Evolutionary conservation across 2,329 filamentous ascomycete genomes (phyloP), one percentile per base, ranked within the genome.

Genomic region (Fusarium sp.): DNA sequence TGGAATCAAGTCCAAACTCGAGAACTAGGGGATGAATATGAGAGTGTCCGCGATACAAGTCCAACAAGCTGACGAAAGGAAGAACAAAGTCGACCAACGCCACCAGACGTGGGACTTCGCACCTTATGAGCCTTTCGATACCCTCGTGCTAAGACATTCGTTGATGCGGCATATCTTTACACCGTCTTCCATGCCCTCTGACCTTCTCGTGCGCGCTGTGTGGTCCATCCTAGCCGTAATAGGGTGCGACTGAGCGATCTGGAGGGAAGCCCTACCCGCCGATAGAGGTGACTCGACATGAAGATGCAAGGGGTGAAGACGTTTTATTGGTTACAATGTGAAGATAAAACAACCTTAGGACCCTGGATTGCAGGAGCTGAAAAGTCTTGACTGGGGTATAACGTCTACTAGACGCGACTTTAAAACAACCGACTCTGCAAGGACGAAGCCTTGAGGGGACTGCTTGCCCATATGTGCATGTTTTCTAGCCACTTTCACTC

Each of bases 301-400:
- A 36, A 57, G 39, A 41, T 47, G 41, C 43, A 60, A 74, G 72
- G 72, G 70, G 62, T 31, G 37, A 28, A 5, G 9, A 4, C 16
- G 11, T 36, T 30, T 41, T 6, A 74, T 73, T 74, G 72, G 72
- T 8, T 4, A 40, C 18, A 44, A 10, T 44, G 2, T 8, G 16
- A 16, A 30, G 37, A 47, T 60, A 51, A 53, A 56, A 58, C 62
- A 34, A 53, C 34, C 40, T 55, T 56, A 53, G 36, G 46, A n/a
- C 36, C 37, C 8, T 28, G 10, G 13, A 31, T 23, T 71, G 68
- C 71, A 66, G 62, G 64, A 72, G 72, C 72, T 75, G 72, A 72
- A 63, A 10, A 64, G 34, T 52, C 23, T 44, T 54, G 55, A 58
- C 58, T 46, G 65, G 50, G 67, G 37, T 48, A 46, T 12, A 37